phyloP scores from a whole-genome alignment of 1,284 basidiomycete genomes.

The Xerocomus nothofagi region DNA sequence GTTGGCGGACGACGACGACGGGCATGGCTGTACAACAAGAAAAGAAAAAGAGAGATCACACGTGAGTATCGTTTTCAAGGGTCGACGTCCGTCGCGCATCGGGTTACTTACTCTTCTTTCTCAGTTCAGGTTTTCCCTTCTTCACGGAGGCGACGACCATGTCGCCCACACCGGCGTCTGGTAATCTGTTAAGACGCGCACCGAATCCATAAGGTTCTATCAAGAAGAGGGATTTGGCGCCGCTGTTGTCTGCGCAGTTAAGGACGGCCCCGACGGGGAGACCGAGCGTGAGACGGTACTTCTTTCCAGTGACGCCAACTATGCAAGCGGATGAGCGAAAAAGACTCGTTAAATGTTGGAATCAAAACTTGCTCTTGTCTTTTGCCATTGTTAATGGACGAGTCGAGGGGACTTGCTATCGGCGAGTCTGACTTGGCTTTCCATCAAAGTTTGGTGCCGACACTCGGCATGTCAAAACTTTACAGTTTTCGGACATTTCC shows the following conservation, averaged over 20 bases:
- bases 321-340: background rate
- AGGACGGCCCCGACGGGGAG: conserved; percentile 98
- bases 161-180: conserved; percentile 97
- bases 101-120: conserved; percentile 90
- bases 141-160: conserved; percentile 99
- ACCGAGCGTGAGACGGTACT: conserved; percentile 97
- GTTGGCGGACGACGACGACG: conserved; percentile 95
- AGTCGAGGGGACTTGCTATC: background rate
- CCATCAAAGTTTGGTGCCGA: conserved; percentile 25
- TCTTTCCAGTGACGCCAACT: conserved; percentile 74
- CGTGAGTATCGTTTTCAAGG: conserved; percentile 10
- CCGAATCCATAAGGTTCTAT: conserved; percentile 94
- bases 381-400: conserved; percentile 25
- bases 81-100: background rate
- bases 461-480: conserved; percentile 13
- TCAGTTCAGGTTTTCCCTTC: conserved; percentile 99
- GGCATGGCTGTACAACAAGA: conserved; percentile 96
- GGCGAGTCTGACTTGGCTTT: background rate
- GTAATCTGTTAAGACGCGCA: conserved; percentile 95
- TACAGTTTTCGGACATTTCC: conserved; percentile 17
- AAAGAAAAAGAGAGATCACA: too few relatives aligned
- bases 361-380: conserved; percentile 20
- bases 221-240: conserved; percentile 93
- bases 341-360: fast-evolving
- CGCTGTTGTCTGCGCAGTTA: conserved; percentile 99